Conservation (phyloP, 2,329 filamentous ascomycete genomes). For the Penicillium sp. region DNA sequence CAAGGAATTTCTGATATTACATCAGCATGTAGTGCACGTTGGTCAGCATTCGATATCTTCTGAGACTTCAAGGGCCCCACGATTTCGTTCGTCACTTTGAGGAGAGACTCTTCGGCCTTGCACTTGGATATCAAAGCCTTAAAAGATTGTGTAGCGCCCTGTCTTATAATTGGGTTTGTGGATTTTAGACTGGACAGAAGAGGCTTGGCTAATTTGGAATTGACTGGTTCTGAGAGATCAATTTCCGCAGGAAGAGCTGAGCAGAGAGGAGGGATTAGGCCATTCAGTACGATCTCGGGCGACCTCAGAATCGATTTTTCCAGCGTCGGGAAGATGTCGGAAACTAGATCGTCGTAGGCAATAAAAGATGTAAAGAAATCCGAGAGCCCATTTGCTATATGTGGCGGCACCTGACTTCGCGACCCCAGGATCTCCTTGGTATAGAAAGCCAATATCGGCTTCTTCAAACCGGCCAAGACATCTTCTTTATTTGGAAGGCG, state of each 20-base stretch:
- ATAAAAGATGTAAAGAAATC: constrained; percentile 82
- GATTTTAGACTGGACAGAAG: constrained; percentile 89
- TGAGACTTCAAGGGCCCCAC: constrained; percentile 73
- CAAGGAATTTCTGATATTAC: constrained; percentile 66
- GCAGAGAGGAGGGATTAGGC: constrained; percentile 71
- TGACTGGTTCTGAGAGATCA: constrained; percentile 73
- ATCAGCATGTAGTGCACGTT: constrained; percentile 76
- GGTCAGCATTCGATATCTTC: constrained; percentile 80
- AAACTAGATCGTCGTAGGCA: constrained; percentile 68
- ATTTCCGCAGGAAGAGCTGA: constrained; percentile 63
- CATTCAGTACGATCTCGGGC: constrained; percentile 81
- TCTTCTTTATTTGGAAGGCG: constrained; percentile 63
- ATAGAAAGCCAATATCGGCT: constrained; percentile 76
- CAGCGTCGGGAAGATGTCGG: constrained; percentile 71
- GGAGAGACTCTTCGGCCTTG: constrained; percentile 55
- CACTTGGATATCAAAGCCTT: constrained; percentile 62
- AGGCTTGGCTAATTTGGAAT: constrained; percentile 73
- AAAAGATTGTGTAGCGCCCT: constrained; percentile 72
- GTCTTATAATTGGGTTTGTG: constrained; percentile 72
- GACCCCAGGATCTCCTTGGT: constrained; percentile 80
- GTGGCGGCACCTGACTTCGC: constrained; percentile 63
- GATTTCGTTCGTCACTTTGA: constrained; percentile 72
- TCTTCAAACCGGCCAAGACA: constrained; percentile 62
- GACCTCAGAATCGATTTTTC: constrained; percentile 87
- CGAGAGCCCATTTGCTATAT: constrained; percentile 67